Evolutionary conservation across 805 yeast genomes (phyloP).

Genomic region (Cyberlindnera mississippiensis): DNA sequence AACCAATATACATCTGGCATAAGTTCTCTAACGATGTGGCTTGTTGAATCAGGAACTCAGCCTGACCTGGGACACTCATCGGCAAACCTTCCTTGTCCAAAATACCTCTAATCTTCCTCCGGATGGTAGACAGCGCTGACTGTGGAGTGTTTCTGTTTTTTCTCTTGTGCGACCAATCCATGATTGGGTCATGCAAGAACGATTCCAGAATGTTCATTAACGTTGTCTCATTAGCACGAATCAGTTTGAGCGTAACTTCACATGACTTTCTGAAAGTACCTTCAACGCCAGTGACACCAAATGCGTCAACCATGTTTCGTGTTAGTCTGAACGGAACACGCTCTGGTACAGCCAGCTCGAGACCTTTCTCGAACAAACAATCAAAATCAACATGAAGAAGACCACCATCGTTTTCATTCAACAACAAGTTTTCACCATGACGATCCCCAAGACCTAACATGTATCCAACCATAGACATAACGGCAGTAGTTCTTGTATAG

Average conservation of each 20-base stretch:
- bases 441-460: conserved; percentile 94
- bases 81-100: conserved; percentile 79
- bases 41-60: conserved; percentile 79
- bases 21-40: conserved; percentile 71
- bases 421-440: conserved; percentile 86
- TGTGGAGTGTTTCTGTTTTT: conserved; percentile 48
- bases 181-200: conserved; percentile 86
- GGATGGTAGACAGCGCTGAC: conserved; percentile 63
- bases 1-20: conserved; percentile 89
- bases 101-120: conserved; percentile 81
- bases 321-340: conserved; percentile 92
- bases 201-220: conserved; percentile 90
- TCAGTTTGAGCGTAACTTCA: conserved; percentile 72
- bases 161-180: conserved; percentile 61
- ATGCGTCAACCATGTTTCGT: conserved; percentile 81
- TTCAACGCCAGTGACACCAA: conserved; percentile 84
- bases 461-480: conserved; percentile 96
- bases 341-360: conserved; percentile 78
- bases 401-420: conserved; percentile 70
- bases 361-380: conserved; percentile 84
- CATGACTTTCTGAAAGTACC: conserved; percentile 84
- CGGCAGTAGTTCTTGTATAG: conserved; percentile 80
- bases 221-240: conserved; percentile 76
- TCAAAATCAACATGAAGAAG: conserved; percentile 95
- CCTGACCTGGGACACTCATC: conserved; percentile 89